Evolutionary conservation across 495 filamentous ascomycete species (phyloP).

Genomic region (Aspergillus homomorphus): DNA sequence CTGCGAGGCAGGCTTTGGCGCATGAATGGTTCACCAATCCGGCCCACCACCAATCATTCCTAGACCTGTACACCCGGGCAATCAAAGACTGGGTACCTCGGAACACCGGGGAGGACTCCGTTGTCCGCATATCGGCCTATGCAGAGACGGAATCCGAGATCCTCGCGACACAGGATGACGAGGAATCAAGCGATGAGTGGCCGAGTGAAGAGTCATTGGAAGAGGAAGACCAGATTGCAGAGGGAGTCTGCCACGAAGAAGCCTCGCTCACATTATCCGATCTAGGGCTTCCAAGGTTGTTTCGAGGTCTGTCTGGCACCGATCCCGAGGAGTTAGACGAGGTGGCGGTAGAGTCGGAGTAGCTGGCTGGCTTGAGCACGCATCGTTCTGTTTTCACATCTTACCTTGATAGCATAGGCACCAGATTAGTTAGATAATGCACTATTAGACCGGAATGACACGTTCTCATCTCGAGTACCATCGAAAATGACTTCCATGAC

Average conservation of each 20-base stretch:
- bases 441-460: too few species aligned
- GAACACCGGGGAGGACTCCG: neutral
- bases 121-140: slow-evolving; percentile 12
- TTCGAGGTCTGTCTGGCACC: too few species aligned
- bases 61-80: slow-evolving; percentile 44
- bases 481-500: too few species aligned
- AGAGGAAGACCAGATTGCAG: neutral
- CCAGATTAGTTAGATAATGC: too few species aligned
- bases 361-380: too few species aligned
- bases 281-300: neutral
- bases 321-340: too few species aligned
- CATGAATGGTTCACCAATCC: slow-evolving; percentile 60
- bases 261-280: neutral
- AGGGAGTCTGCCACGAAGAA: neutral
- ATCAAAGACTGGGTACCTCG: slow-evolving; percentile 49
- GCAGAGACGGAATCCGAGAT: neutral
- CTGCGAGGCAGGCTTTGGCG: slow-evolving; percentile 49
- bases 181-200: neutral
- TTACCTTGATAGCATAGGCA: too few species aligned
- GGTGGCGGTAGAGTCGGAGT: too few species aligned
- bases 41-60: slow-evolving; percentile 35
- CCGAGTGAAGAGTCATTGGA: too few species aligned
- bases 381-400: too few species aligned
- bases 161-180: neutral
- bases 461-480: too few species aligned